Conservation (phyloP, 768 basidiomycete genomes). For the Chalciporus piperatus region DNA sequence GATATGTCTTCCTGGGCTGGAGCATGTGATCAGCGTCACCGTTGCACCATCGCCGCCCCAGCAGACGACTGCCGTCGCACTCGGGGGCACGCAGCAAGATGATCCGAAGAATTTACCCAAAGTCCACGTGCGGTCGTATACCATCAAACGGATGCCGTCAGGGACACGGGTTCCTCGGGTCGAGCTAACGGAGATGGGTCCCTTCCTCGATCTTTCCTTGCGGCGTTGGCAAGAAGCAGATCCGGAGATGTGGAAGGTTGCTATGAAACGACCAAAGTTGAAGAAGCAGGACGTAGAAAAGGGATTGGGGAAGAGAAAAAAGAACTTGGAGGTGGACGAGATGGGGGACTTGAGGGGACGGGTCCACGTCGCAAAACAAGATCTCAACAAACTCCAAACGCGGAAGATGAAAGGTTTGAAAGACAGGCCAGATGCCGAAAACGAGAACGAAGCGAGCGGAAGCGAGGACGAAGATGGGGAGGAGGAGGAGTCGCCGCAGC, state of each 20-base stretch:
- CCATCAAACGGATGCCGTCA: slow-evolving; percentile 66
- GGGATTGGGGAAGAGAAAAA: slow-evolving; percentile 87
- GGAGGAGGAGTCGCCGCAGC: slow-evolving; percentile 18
- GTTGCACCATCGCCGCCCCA: slow-evolving; percentile 63
- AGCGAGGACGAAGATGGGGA: slow-evolving; percentile 11
- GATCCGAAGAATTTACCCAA: slow-evolving; percentile 59
- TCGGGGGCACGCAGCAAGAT: slow-evolving; percentile 29
- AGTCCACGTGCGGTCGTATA: slow-evolving; percentile 88
- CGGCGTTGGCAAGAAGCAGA: slow-evolving; percentile 76
- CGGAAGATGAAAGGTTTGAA: slow-evolving; percentile 97
- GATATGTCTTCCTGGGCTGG: slow-evolving; percentile 79
- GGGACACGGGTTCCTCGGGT: slow-evolving; percentile 80
- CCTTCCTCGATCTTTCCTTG: slow-evolving; percentile 78
- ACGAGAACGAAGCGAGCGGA: neutral
- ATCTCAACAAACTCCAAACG: slow-evolving; percentile 80
- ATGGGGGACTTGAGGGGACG: slow-evolving; percentile 95
- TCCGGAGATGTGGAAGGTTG: slow-evolving; percentile 73
- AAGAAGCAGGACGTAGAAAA: slow-evolving; percentile 85
- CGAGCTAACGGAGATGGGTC: slow-evolving; percentile 87
- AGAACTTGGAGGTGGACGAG: slow-evolving; percentile 95
- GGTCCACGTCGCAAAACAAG: slow-evolving; percentile 88
- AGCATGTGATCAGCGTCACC: slow-evolving; percentile 84
- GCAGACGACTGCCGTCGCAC: slow-evolving; percentile 35
- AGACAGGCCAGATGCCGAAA: slow-evolving; percentile 21
- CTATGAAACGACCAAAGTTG: slow-evolving; percentile 81